These are phyloP conservation scores for Amanita muscaria DNA, from an alignment of 768 basidiomycete species.

Conservation along the genomic window DNA sequence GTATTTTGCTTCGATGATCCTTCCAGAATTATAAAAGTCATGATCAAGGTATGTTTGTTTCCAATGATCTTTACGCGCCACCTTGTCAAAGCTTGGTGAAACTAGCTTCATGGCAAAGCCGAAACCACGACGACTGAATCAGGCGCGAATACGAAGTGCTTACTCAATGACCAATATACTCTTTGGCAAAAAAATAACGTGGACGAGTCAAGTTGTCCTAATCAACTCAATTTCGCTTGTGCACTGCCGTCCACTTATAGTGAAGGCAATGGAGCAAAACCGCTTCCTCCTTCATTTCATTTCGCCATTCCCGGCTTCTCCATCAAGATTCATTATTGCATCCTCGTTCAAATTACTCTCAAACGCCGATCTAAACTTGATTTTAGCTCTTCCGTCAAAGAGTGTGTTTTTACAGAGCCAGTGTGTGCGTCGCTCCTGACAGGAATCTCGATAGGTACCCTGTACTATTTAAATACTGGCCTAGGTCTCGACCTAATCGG, in stretches of 20 bases:
- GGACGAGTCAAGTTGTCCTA: constrained; percentile 15
- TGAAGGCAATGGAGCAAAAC: constrained; percentile 22
- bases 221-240: constrained; percentile 33
- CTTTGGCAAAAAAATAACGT: constrained; percentile 25
- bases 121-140: constrained; percentile 30
- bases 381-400: constrained; percentile 37
- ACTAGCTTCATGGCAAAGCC: constrained; percentile 35
- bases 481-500: constrained; percentile 44
- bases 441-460: constrained; percentile 21
- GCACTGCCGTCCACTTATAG: constrained; percentile 38
- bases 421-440: not conserved
- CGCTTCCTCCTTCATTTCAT: constrained; percentile 44
- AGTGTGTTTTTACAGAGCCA: constrained; percentile 24
- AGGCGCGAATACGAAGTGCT: constrained; percentile 25
- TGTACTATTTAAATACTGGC: constrained; percentile 44
- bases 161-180: constrained; percentile 23
- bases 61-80: no score
- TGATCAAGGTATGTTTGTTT: constrained; percentile 31
- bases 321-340: constrained; percentile 34
- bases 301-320: constrained; percentile 24
- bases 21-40: constrained; percentile 33
- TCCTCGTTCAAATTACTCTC: constrained; percentile 35
- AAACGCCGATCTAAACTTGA: constrained; percentile 29
- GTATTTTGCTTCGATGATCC: constrained; percentile 32
- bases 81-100: no score